Conservation (phyloP, 2,329 filamentous ascomycete genomes). For the Talaromyces funiculosus region DNA sequence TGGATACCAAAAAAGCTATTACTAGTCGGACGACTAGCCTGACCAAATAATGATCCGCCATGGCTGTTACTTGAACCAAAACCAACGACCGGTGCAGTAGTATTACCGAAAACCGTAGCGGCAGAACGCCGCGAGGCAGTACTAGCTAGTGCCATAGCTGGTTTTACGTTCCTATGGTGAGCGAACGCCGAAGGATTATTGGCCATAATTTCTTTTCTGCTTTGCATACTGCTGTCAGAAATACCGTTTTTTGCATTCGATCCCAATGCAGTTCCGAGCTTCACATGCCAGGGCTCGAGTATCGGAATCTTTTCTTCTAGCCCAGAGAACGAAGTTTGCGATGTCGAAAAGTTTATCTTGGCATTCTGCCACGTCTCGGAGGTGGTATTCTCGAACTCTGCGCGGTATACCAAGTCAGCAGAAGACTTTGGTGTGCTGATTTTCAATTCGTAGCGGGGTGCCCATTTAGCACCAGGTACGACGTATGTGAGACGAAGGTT, state of each 20-base stretch:
- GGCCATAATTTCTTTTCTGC: slow-evolving; percentile 5
- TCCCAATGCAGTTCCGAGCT: slow-evolving; percentile 35
- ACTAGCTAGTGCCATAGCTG: neutral
- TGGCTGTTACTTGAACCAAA: neutral
- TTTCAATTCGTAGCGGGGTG: slow-evolving; percentile 57
- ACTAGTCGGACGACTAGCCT: neutral
- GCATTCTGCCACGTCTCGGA: slow-evolving; percentile 60
- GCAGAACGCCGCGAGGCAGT: neutral
- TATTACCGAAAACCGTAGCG: neutral
- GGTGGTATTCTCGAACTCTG: slow-evolving; percentile 56
- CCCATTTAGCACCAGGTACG: slow-evolving; percentile 54
- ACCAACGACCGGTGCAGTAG: neutral
- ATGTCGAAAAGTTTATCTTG: slow-evolving; percentile 58
- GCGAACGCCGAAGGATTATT: neutral
- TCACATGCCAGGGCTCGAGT: slow-evolving; percentile 54
- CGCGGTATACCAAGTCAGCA: slow-evolving; percentile 56
- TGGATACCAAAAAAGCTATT: neutral
- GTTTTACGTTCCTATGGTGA: neutral
- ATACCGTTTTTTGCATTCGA: slow-evolving; percentile 17
- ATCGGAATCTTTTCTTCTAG: slow-evolving; percentile 52
- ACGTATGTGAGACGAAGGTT: slow-evolving; percentile 54
- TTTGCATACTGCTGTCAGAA: slow-evolving; percentile 16
- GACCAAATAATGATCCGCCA: neutral
- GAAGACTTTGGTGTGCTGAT: slow-evolving; percentile 53
- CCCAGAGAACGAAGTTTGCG: slow-evolving; percentile 54